phyloP scores from a whole-genome alignment of 2,329 filamentous ascomycete species.

The Aspergillus jensenii region DNA sequence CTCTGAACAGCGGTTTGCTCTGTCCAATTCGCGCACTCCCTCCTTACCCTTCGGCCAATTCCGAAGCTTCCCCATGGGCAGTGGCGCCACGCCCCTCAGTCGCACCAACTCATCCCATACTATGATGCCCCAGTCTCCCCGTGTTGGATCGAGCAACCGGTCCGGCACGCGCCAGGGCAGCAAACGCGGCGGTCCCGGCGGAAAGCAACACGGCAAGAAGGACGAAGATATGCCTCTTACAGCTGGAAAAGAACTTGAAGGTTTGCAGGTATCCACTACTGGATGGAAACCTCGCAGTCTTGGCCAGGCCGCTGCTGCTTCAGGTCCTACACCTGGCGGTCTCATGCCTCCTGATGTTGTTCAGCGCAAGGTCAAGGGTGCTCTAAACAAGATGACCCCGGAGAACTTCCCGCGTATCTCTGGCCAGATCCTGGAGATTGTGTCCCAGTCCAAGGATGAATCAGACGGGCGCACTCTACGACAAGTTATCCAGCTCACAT shows the following conservation, averaged over 20 bases:
- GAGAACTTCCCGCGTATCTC: constrained; percentile 98
- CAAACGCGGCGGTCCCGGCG: constrained; percentile 41
- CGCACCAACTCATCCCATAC: constrained; percentile 59
- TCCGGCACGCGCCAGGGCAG: constrained; percentile 49
- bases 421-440: constrained; percentile 88
- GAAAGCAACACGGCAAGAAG: constrained; percentile 55
- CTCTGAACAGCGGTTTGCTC: constrained; percentile 72
- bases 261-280: constrained; percentile 67
- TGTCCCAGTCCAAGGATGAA: constrained; percentile 93
- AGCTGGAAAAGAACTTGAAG: constrained; percentile 75
- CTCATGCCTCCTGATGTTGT: constrained; percentile 88
- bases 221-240: constrained; percentile 80
- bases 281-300: constrained; percentile 90
- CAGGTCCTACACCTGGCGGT: constrained; percentile 49
- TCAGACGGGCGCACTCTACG: constrained; percentile 89
- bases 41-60: constrained; percentile 60
- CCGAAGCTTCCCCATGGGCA: constrained; percentile 63
- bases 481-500: constrained; percentile 97
- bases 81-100: constrained; percentile 61
- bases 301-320: constrained; percentile 43
- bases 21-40: constrained; percentile 53
- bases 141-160: constrained; percentile 66
- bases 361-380: constrained; percentile 97
- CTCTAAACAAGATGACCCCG: constrained; percentile 99
- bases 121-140: constrained; percentile 67